Base-by-base conservation (phyloP, 495 filamentous ascomycete species). In the Delitschia confertaspora region DNA sequence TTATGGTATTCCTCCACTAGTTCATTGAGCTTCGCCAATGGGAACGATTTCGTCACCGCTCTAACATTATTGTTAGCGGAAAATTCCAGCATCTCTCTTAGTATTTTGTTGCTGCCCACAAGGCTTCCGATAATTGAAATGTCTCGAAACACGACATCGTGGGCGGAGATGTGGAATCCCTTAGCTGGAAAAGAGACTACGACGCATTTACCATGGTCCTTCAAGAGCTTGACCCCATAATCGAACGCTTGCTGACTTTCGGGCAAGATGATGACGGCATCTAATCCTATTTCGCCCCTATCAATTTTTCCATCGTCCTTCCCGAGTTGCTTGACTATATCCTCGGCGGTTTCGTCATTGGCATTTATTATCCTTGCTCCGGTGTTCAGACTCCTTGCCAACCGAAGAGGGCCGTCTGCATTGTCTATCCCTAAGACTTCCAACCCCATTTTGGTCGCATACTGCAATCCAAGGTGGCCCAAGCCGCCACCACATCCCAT, bases 1-100 rank as follows among this genome's bases (percentile, higher is more conserved):
- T 61, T 60, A 30, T 66, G 58, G 51, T 70, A 69, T 29, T 62
- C 65, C 8, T 54, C 54, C n/a, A 69, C 67, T 33, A 70, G 48
- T 2, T 62, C 57, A 44, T 69, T 69, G 38, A 69, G 41, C 21
- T 48, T 49, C 5, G 31, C 27, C 18, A 69, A 38, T 6, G 61
- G 38, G 43, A 59, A 70, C 0, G 56, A 57, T 42, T 56, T 65
- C n/a, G 58, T 43, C 6, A 56, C 40, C 6, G 67, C 61, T 36
- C 44, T 59, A 7, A 66, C 47, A 8, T 33, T 23, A 22, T 64
- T 51, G 24, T 53, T 41, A 3, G 58, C 61, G 10, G 61, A 60
- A 35, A 63, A 63, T 19, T 55, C 45, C 31, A 66, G 18, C 56
- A 63, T 63, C 45, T 64, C 63, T 22, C 60, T 39, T 46, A 63